These are phyloP conservation scores for Euphorbia celastroides DNA, from an alignment of 441 rosid genomes.

Conservation along the genomic window DNA sequence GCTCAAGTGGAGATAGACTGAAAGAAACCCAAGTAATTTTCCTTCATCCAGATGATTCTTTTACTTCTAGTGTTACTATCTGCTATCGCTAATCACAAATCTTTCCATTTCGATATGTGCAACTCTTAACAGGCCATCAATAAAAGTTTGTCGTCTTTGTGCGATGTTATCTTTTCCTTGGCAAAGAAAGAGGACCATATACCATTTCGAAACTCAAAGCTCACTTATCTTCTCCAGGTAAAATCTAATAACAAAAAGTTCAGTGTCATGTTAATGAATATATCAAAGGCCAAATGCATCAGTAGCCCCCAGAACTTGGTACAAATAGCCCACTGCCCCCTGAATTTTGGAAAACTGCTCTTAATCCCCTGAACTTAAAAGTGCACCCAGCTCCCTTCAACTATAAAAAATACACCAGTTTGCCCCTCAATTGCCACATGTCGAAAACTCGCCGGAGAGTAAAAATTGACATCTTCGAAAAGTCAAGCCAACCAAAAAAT, in stretches of 20 bases:
- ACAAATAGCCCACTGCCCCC: too few species aligned
- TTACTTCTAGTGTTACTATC: not conserved
- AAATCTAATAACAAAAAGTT: not conserved
- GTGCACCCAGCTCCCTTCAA: too few species aligned
- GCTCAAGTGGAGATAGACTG: constrained; percentile 90
- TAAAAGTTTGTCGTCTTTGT: constrained; percentile 78
- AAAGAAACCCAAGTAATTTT: constrained; percentile 59
- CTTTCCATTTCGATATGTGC: not conserved
- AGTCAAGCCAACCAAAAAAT: too few species aligned
- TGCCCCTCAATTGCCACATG: too few species aligned
- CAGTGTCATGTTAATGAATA: not conserved
- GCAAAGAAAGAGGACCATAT: constrained; percentile 97
- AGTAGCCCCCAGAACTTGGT: too few species aligned
- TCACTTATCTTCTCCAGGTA: constrained; percentile 97
- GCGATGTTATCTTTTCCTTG: constrained; percentile 90
- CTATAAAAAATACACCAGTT: too few species aligned
- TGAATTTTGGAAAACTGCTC: too few species aligned
- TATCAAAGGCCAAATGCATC: too few species aligned
- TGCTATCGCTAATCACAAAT: not conserved
- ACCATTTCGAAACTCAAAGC: constrained; percentile 93
- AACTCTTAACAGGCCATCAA: constrained; percentile 67
- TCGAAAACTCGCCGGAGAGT: too few species aligned
- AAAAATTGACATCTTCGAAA: too few species aligned
- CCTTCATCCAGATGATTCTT: not conserved
- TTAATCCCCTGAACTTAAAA: too few species aligned